Base-by-base conservation (phyloP, 2,329 filamentous ascomycete genomes). In the Helotiales sp. region DNA sequence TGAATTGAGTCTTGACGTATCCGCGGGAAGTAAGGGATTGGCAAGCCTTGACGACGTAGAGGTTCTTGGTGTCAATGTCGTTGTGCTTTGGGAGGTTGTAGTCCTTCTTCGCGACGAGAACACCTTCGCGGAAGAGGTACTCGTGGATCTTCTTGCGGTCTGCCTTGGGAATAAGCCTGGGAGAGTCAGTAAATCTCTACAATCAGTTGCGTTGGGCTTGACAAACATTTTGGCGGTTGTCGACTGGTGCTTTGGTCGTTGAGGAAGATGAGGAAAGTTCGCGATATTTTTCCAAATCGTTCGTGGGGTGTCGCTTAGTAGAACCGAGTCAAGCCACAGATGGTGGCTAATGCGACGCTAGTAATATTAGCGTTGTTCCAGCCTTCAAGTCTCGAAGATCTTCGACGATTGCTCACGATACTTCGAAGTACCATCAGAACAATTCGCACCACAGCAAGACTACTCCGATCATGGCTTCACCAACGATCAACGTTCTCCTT, bases 91-190 rank as follows among this genome's bases (percentile, higher is more conserved):
- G 89, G 73, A 93, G 90, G 85, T 96, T 96, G 88, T 88, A 97
- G 86, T 99, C 91, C 88, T 99, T 98, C 85, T 96, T 93, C 72
- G 95, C 95, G 79, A 98, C 93, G 83, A 98, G 91, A 69, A 92
- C 89, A 74, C 85, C 85, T 83, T 88, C 90, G 75, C 89, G 88
- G 89, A 96, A 96, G 86, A 99, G 91, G 89, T 93, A 96, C 89
- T 88, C 93, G 87, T 99, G 95, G 83, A 99, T 98, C 89, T 92
- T 91, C 91, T 99, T 99, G 85, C 96, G 93, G 85, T 99, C 95
- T 81, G 91, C 90, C 89, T 98, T 98, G 79, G 95, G 95, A 81
- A 99, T 99, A 85, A 99, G 89, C 95, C 89, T 93, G 84, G 76
- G 79, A 78, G 79, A 77, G 60, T 63, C 22, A 58, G 55, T 36